Evolutionary conservation across 2,329 filamentous ascomycete genomes (phyloP).

Genomic region (Pestalotiopsis fici): DNA sequence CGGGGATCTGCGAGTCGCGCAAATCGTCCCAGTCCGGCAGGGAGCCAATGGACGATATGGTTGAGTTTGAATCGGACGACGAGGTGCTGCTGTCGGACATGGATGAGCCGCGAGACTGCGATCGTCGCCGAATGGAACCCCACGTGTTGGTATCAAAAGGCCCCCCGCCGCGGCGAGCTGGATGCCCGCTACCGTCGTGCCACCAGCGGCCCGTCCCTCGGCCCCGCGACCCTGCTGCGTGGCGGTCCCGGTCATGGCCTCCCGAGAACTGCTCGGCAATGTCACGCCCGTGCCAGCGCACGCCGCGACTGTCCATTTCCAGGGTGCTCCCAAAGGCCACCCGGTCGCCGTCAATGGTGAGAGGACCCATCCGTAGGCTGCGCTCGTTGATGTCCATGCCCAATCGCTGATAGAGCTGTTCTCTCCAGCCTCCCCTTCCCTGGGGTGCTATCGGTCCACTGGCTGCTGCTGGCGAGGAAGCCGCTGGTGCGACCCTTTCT

Average conservation of each 20-base stretch:
- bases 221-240: not conserved
- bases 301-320: slow-evolving; percentile 43
- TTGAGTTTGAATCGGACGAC: slow-evolving; percentile 37
- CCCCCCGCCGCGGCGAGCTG: not conserved
- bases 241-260: slow-evolving; percentile 13
- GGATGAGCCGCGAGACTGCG: slow-evolving; percentile 35
- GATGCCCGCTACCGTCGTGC: not conserved
- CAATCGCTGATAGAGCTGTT: slow-evolving; percentile 12
- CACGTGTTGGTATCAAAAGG: not conserved
- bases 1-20: slow-evolving; percentile 46
- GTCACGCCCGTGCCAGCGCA: slow-evolving; percentile 46
- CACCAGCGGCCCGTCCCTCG: slow-evolving; percentile 2
- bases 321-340: slow-evolving; percentile 44
- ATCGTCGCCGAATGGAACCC: slow-evolving; percentile 9
- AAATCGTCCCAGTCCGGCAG: slow-evolving; percentile 56
- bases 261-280: slow-evolving; percentile 30
- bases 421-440: not conserved
- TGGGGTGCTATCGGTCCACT: too few relatives aligned
- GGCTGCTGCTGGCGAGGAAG: not conserved
- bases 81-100: slow-evolving; percentile 38
- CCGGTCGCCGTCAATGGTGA: slow-evolving; percentile 44
- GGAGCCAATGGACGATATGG: slow-evolving; percentile 48
- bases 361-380: slow-evolving; percentile 36
- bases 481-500: not conserved
- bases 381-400: slow-evolving; percentile 16